phyloP scores from a whole-genome alignment of 2,329 filamentous ascomycete species.

The Cucurbitaria berberidis region DNA sequence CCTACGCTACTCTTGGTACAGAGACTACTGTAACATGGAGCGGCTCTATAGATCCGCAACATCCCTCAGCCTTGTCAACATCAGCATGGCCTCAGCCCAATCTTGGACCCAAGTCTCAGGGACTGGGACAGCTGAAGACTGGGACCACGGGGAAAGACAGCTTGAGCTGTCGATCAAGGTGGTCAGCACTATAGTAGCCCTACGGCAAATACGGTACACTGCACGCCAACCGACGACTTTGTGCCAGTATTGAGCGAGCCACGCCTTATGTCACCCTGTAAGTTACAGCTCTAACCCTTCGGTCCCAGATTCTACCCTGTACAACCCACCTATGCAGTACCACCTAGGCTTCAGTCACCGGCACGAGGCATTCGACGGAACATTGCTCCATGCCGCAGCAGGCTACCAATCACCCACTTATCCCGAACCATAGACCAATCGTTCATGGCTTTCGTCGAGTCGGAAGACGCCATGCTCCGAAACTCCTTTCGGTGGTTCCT shows the following conservation, averaged over 20 bases:
- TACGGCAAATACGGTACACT: not conserved
- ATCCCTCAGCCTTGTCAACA: not conserved
- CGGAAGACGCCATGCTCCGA: not conserved
- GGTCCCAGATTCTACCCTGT: not conserved
- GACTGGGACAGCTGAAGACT: not conserved
- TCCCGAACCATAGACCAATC: no score
- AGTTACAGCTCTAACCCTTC: not conserved
- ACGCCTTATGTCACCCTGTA: conserved; percentile 1
- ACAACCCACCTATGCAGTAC: not conserved
- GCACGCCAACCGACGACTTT: not conserved
- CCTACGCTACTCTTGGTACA: no score
- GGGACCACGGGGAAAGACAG: not conserved
- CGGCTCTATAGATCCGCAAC: not conserved
- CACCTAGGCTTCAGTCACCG: not conserved
- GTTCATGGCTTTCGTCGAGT: not conserved
- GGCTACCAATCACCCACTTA: not conserved
- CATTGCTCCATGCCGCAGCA: no score
- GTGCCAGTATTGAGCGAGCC: not conserved
- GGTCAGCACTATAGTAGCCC: conserved; percentile 14
- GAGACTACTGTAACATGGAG: not conserved
- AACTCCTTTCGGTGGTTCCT: not conserved
- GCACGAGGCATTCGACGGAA: no score
- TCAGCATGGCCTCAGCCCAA: conserved; percentile 1
- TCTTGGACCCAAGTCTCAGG: not conserved
- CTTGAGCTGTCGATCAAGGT: not conserved